These are phyloP conservation scores for Coleophoma cylindrospora DNA, from an alignment of 2,329 filamentous ascomycete genomes.

Conservation along the genomic window DNA sequence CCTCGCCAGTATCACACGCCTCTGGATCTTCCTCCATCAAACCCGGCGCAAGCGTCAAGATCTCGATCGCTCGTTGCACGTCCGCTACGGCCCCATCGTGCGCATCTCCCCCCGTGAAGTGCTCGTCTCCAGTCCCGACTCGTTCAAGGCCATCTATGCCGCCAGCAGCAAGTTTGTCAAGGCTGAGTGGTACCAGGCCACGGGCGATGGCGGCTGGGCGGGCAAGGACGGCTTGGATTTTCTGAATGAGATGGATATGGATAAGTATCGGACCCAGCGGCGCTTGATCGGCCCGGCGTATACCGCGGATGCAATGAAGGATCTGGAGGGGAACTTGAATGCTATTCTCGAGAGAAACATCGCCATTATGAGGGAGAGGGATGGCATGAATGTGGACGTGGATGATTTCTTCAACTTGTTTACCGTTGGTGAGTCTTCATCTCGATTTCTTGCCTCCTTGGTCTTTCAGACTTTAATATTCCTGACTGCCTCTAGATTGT, in stretches of 20 bases:
- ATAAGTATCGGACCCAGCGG: conserved; percentile 11
- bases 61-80: conserved; percentile 29
- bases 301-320: conserved; percentile 7
- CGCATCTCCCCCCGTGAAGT: conserved; percentile 45
- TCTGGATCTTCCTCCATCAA: conserved; percentile 35
- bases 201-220: conserved; percentile 2
- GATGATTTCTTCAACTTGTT: conserved; percentile 8
- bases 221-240: conserved; percentile 6
- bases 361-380: conserved; percentile 4
- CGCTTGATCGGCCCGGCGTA: conserved; percentile 9
- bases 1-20: conserved; percentile 34
- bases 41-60: conserved; percentile 7
- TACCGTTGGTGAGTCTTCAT: neutral
- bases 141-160: conserved; percentile 9
- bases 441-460: too few relatives aligned
- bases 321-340: conserved; percentile 7
- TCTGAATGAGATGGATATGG: conserved; percentile 7
- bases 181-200: conserved; percentile 6
- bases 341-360: conserved; percentile 3
- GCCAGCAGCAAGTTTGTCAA: conserved; percentile 7
- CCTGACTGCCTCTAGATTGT: conserved; percentile 5
- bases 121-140: conserved; percentile 36
- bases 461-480: too few relatives aligned
- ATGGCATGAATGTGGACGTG: conserved; percentile 4
- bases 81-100: conserved; percentile 41